phyloP scores from a whole-genome alignment of 2,329 filamentous ascomycete species.

The Madurella fahalii region DNA sequence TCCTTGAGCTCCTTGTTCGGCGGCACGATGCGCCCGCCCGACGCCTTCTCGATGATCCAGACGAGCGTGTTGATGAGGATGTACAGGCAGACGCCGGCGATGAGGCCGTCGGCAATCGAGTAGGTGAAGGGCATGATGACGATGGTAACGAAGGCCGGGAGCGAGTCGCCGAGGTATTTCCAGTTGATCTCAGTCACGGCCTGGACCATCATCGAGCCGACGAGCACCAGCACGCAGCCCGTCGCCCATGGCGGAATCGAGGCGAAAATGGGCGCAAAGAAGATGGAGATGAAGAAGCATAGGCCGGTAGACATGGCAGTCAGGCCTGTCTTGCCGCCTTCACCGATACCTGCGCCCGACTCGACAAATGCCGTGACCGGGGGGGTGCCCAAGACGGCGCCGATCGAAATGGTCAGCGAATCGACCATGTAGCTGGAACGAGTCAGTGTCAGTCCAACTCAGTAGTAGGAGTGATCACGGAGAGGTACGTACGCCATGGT shows the following conservation, averaged over 20 bases:
- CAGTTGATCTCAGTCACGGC: constrained; percentile 83
- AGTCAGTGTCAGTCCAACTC: not conserved
- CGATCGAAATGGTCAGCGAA: constrained; percentile 72
- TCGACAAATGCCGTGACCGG: constrained; percentile 86
- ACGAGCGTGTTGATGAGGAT: constrained; percentile 68
- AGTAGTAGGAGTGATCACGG: not conserved
- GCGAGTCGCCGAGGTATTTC: constrained; percentile 76
- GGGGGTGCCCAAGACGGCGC: constrained; percentile 70
- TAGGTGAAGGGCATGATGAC: constrained; percentile 88
- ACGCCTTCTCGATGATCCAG: constrained; percentile 63
- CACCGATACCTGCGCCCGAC: constrained; percentile 83
- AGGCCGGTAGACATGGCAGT: constrained; percentile 74
- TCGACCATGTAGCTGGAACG: constrained; percentile 65
- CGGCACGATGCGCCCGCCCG: constrained; percentile 67
- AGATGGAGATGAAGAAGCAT: constrained; percentile 82
- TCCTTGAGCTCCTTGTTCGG: constrained; percentile 74
- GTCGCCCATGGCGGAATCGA: constrained; percentile 88
- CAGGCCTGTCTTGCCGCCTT: constrained; percentile 81
- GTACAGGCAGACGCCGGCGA: constrained; percentile 74
- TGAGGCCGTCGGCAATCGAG: constrained; percentile 81
- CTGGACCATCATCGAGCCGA: constrained; percentile 82
- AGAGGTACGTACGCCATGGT: constrained; percentile 53
- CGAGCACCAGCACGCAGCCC: constrained; percentile 79
- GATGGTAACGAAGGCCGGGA: constrained; percentile 81
- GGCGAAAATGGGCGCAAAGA: constrained; percentile 87